These are phyloP conservation scores for Rhododendron kiyosumense DNA, from an alignment of 148 eudicot species.

Conservation along the genomic window DNA sequence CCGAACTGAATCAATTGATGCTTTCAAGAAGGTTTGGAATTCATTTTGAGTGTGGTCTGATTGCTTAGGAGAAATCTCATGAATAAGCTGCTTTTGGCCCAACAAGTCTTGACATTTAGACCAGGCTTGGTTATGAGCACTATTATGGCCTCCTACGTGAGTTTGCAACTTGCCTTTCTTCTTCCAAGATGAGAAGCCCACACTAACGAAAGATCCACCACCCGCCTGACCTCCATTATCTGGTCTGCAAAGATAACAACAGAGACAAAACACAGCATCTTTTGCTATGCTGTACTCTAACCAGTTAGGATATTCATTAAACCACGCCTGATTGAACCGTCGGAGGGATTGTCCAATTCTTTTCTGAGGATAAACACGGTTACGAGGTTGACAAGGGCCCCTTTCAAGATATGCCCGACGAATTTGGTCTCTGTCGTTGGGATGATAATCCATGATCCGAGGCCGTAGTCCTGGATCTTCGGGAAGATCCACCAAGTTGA, in stretches of 20 bases:
- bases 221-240: neutral
- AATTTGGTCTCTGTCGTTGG: too few relatives aligned
- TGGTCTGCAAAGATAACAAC: neutral
- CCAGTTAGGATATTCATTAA: neutral
- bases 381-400: neutral
- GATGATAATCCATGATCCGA: too few relatives aligned
- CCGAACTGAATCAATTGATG: neutral
- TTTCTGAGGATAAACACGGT: neutral
- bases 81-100: neutral
- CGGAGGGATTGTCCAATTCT: neutral
- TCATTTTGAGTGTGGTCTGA: neutral
- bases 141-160: neutral
- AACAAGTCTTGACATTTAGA: neutral
- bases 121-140: neutral
- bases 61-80: neutral
- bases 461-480: too few relatives aligned
- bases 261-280: neutral
- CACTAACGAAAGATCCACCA: neutral
- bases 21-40: too few relatives aligned
- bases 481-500: too few relatives aligned
- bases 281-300: neutral
- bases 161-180: neutral
- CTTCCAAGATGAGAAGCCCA: neutral
- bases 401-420: neutral
- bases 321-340: neutral